Percentiles rank a stretch among this genome's conserved stretches.
Conservation (phyloP, 768 basidiomycete genomes). For the Postia placenta region DNA sequence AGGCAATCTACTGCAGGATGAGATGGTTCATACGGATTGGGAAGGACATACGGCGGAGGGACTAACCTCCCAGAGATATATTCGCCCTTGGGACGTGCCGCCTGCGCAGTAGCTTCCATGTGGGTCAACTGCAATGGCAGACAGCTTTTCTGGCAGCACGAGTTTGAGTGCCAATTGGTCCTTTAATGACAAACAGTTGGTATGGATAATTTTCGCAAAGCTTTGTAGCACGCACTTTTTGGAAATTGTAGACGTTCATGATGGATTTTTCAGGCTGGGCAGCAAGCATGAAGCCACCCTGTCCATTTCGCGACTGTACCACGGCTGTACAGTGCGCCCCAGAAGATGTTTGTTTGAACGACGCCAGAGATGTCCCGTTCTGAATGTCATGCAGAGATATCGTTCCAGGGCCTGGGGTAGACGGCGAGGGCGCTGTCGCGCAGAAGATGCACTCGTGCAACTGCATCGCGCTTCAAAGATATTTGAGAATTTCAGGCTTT, state of each 20-base stretch:
- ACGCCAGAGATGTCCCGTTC: constrained; percentile 66
- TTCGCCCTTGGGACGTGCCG: constrained; percentile 81
- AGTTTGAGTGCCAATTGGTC: constrained; percentile 86
- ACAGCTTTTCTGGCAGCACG: constrained; percentile 84
- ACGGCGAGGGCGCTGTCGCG: constrained; percentile 45
- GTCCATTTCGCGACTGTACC: constrained; percentile 59
- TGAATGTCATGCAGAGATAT: constrained; percentile 80
- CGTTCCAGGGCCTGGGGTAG: constrained; percentile 48
- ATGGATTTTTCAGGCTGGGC: constrained; percentile 87
- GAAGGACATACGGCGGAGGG: neutral
- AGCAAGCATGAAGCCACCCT: constrained; percentile 81
- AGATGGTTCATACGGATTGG: neutral
- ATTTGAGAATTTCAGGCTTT: neutral
- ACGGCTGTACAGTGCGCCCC: constrained; percentile 59
- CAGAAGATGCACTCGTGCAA: constrained; percentile 68
- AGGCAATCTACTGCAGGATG: constrained; percentile 55
- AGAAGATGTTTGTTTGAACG: constrained; percentile 83
- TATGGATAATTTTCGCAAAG: neutral
- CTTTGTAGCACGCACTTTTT: constrained; percentile 56
- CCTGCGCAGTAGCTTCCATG: constrained; percentile 78
- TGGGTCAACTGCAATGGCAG: constrained; percentile 70
- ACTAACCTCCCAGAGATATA: constrained; percentile 95
- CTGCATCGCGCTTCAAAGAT: constrained; percentile 43
- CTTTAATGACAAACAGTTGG: constrained; percentile 31
- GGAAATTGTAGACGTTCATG: constrained; percentile 87